A percentile compares a stretch with the other conserved stretches of the same genome.
These are phyloP conservation scores for Citropsis articulata DNA, from an alignment of 345 rosid genomes.

Conservation along the genomic window DNA sequence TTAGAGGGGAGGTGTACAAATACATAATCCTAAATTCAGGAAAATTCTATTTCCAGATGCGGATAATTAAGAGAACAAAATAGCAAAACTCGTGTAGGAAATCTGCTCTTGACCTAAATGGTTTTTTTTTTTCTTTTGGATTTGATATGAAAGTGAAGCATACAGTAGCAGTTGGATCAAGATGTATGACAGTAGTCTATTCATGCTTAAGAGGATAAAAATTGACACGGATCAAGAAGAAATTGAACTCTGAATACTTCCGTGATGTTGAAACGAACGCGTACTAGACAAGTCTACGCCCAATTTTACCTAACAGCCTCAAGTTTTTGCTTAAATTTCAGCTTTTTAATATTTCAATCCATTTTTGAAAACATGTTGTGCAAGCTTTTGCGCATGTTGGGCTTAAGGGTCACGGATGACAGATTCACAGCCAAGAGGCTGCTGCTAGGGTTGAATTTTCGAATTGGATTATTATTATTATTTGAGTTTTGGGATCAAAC, in stretches of 20 bases:
- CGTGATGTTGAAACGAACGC: not conserved
- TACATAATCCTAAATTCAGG: too few relatives aligned
- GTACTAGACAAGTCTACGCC: not conserved
- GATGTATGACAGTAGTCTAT: constrained; percentile 4
- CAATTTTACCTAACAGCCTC: constrained; percentile 1
- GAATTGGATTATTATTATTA: not conserved
- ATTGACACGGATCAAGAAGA: constrained; percentile 5
- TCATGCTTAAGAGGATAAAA: constrained; percentile 19
- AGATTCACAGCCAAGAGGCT: too few relatives aligned
- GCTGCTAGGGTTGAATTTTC: not conserved
- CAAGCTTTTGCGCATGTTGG: not conserved
- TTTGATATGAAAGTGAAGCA: constrained; percentile 4
- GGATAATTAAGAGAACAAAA: not conserved
- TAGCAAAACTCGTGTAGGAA: not conserved
- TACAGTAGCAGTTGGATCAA: not conserved
- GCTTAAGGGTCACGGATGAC: not conserved
- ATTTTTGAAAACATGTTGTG: not conserved
- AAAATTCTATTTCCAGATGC: too few relatives aligned
- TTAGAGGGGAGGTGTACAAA: too few relatives aligned
- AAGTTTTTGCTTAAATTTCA: not conserved
- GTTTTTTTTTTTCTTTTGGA: not conserved
- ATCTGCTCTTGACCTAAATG: too few relatives aligned
- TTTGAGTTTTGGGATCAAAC: constrained; percentile 4
- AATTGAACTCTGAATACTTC: constrained; percentile 6
- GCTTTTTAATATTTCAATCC: not conserved